Evolutionary conservation across 441 rosid genomes (phyloP).

Genomic region (Manihot esculenta): DNA sequence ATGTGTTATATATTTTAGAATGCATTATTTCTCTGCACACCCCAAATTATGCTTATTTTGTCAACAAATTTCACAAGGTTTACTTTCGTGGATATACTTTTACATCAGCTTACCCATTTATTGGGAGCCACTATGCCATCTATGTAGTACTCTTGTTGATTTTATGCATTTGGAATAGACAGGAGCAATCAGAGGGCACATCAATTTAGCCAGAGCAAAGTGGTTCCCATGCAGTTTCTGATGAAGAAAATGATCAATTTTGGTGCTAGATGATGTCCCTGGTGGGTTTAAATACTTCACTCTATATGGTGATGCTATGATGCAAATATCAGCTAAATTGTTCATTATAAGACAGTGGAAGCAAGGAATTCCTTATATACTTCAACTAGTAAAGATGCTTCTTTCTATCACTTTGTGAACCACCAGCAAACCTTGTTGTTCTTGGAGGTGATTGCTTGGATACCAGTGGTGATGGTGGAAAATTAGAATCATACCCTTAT

Average conservation of each 20-base stretch:
- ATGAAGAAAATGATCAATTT: no score
- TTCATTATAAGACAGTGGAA: no score
- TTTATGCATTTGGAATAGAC: slow-evolving; percentile 34
- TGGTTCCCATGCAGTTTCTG: no score
- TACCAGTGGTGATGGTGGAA: slow-evolving; percentile 63
- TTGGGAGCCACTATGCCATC: not conserved
- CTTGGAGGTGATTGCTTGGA: no score
- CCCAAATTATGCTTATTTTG: no score
- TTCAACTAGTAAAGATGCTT: slow-evolving; percentile 50
- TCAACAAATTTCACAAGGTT: not conserved
- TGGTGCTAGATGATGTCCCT: no score
- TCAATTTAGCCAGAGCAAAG: no score
- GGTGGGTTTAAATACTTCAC: no score
- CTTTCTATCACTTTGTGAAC: no score
- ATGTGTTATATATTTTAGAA: not conserved
- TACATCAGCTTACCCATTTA: not conserved
- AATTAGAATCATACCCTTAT: slow-evolving; percentile 65
- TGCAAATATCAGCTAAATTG: no score
- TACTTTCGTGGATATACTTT: not conserved
- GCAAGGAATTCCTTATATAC: slow-evolving; percentile 65
- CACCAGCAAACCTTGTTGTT: slow-evolving; percentile 89
- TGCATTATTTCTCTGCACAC: not conserved
- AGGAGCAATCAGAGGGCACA: slow-evolving; percentile 72
- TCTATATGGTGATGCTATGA: no score
- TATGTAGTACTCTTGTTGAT: not conserved